These are phyloP conservation scores for Phytopythium aichiense DNA, from an alignment of 352 stramenopile genomes.

Conservation along the genomic window DNA sequence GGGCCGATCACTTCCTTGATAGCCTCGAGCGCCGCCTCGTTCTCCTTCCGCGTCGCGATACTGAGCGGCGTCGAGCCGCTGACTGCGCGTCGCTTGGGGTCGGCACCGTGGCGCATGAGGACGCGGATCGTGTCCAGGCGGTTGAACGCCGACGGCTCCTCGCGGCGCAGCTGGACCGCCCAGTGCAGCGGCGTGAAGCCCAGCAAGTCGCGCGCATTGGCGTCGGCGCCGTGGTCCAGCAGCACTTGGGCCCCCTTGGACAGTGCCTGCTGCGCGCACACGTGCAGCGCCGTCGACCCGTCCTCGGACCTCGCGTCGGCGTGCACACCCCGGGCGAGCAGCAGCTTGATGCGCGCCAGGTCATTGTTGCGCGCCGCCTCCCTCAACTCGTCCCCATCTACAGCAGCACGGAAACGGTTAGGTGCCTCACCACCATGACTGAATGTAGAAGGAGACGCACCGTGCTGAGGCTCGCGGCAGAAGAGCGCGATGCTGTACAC, in stretches of 20 bases:
- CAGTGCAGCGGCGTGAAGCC: conserved; percentile 79
- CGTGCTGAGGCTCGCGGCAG: conserved; percentile 63
- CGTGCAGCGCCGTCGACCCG: conserved; percentile 68
- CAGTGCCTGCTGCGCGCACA: conserved; percentile 76
- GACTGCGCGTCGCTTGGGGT: conserved; percentile 35
- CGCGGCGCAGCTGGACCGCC: conserved; percentile 75
- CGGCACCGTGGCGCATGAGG: conserved; percentile 53
- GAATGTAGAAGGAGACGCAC: conserved; percentile 8
- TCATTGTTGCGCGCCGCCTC: conserved; percentile 77
- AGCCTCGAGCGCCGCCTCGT: conserved; percentile 49
- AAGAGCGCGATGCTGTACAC: conserved; percentile 62
- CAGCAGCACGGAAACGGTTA: background rate
- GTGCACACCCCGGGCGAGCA: conserved; percentile 58
- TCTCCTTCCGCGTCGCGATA: conserved; percentile 71
- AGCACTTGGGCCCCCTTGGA: conserved; percentile 47
- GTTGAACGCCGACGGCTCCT: conserved; percentile 60
- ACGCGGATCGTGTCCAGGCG: conserved; percentile 70
- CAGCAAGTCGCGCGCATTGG: conserved; percentile 52
- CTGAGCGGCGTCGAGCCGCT: conserved; percentile 51
- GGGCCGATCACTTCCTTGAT: conserved; percentile 48
- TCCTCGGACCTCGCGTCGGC: conserved; percentile 49
- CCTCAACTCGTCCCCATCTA: conserved; percentile 74
- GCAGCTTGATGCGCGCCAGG: conserved; percentile 42
- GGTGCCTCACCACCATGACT: too few species aligned
- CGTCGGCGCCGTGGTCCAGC: conserved; percentile 58